These are phyloP conservation scores for Lavandula angustifolia DNA, from an alignment of 257 asterid genomes.

Conservation along the genomic window DNA sequence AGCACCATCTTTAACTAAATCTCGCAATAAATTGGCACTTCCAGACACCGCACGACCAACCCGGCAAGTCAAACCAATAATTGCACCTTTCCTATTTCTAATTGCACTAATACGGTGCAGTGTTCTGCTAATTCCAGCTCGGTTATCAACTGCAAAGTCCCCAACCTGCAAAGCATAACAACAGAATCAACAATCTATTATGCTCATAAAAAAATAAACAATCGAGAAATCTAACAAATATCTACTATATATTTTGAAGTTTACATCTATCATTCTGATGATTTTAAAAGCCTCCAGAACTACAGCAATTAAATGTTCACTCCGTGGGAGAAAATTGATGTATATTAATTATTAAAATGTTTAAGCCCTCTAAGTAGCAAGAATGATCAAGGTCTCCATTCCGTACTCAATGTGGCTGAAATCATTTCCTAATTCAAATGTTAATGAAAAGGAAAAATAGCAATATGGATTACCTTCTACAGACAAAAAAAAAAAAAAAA, in stretches of 20 bases:
- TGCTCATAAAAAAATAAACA: slow-evolving; percentile 9
- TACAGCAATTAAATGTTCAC: not conserved
- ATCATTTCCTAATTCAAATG: not conserved
- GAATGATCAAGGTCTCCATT: slow-evolving; percentile 6
- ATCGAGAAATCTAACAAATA: not conserved
- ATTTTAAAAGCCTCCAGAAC: slow-evolving; percentile 6
- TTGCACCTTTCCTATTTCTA: slow-evolving; percentile 77
- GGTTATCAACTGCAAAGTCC: slow-evolving; percentile 88
- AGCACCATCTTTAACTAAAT: slow-evolving; percentile 76
- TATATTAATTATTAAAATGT: not conserved
- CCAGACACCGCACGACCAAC: slow-evolving; percentile 94
- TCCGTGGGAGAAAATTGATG: not conserved
- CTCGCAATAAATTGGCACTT: slow-evolving; percentile 80
- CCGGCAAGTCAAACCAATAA: slow-evolving; percentile 93
- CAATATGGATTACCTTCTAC: not conserved
- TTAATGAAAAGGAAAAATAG: not conserved
- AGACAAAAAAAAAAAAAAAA: not conserved
- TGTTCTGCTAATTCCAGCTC: slow-evolving; percentile 96
- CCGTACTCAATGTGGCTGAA: not conserved
- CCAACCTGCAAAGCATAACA: slow-evolving; percentile 64
- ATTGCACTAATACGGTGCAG: slow-evolving; percentile 93
- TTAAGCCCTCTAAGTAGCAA: slow-evolving; percentile 5
- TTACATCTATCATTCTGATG: not conserved
- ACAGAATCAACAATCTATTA: slow-evolving; percentile 12
- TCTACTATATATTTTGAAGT: not conserved